Conservation (phyloP, 805 yeast genomes). For the Lipomyces yamadae region DNA sequence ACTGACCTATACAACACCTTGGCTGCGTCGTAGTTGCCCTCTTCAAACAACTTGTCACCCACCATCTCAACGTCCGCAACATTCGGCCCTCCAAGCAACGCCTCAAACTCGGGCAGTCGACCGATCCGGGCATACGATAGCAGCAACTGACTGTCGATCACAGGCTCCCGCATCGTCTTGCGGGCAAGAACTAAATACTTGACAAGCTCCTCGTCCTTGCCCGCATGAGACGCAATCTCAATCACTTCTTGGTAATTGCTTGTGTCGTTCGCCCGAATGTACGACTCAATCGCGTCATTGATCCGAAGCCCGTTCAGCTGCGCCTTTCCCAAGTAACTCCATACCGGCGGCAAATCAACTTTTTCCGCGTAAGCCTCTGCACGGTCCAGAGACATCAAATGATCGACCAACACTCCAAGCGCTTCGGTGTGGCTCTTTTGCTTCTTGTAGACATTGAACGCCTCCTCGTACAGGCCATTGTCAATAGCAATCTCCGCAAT, state of each 20-base stretch:
- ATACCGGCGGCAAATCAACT: slow-evolving; percentile 79
- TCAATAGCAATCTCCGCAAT: slow-evolving; percentile 92
- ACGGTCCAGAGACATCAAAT: slow-evolving; percentile 90
- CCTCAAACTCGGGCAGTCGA: slow-evolving; percentile 78
- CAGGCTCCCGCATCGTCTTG: slow-evolving; percentile 85
- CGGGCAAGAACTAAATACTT: slow-evolving; percentile 91
- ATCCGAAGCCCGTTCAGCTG: slow-evolving; percentile 92
- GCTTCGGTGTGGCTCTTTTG: slow-evolving; percentile 79
- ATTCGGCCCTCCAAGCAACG: slow-evolving; percentile 80
- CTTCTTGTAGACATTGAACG: slow-evolving; percentile 88
- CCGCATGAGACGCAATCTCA: slow-evolving; percentile 94
- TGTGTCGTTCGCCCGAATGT: slow-evolving; percentile 90
- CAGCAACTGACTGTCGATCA: slow-evolving; percentile 89
- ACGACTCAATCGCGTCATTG: slow-evolving; percentile 88
- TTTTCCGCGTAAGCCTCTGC: slow-evolving; percentile 93
- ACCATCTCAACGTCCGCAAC: slow-evolving; percentile 90
- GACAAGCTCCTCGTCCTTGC: slow-evolving; percentile 91
- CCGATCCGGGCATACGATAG: slow-evolving; percentile 82
- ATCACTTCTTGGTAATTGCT: slow-evolving; percentile 87
- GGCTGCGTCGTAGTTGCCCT: slow-evolving; percentile 88
- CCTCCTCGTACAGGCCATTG: slow-evolving; percentile 88
- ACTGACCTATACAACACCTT: slow-evolving; percentile 82
- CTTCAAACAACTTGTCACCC: slow-evolving; percentile 87
- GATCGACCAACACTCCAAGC: slow-evolving; percentile 87
- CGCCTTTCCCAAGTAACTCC: slow-evolving; percentile 96